Percentiles rank a stretch among this genome's conserved stretches.
These are phyloP conservation scores for Bryopsis sp. DNA, from an alignment of 139 green algal genomes.

Conservation along the genomic window DNA sequence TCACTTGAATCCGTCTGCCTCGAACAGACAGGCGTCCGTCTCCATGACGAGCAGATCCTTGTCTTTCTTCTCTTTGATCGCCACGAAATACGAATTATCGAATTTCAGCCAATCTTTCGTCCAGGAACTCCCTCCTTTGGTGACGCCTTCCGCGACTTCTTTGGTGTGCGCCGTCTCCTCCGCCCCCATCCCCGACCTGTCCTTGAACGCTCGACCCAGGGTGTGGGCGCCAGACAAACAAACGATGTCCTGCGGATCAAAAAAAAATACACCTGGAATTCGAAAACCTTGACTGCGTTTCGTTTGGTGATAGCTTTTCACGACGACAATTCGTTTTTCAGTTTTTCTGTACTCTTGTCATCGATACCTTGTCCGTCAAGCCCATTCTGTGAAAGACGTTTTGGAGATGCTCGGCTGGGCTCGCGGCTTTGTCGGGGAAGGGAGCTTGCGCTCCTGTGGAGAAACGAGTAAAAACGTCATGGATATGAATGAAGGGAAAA, in stretches of 20 bases:
- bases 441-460: slow-evolving; percentile 26
- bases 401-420: slow-evolving; percentile 19
- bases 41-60: slow-evolving; percentile 77
- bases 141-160: slow-evolving; percentile 57
- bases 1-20: slow-evolving; percentile 76
- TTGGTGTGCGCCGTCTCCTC: slow-evolving; percentile 71
- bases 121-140: slow-evolving; percentile 77
- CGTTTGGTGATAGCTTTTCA: background rate
- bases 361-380: slow-evolving; percentile 21
- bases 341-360: no score
- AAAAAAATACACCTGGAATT: background rate
- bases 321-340: background rate
- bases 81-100: slow-evolving; percentile 78
- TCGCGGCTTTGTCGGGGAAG: slow-evolving; percentile 39
- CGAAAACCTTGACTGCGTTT: background rate
- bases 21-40: slow-evolving; percentile 78
- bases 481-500: no score
- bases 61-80: slow-evolving; percentile 60
- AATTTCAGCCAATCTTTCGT: slow-evolving; percentile 87
- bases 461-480: background rate
- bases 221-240: slow-evolving; percentile 28
- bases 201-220: slow-evolving; percentile 22
- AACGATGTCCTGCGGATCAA: slow-evolving; percentile 23
- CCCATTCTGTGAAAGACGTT: slow-evolving; percentile 28
- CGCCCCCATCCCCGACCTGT: slow-evolving; percentile 21